A percentile compares a stretch with the other conserved stretches of the same genome.
Evolutionary conservation across 352 stramenopile genomes (phyloP).

Genomic region (Phytophthora cactorum): DNA sequence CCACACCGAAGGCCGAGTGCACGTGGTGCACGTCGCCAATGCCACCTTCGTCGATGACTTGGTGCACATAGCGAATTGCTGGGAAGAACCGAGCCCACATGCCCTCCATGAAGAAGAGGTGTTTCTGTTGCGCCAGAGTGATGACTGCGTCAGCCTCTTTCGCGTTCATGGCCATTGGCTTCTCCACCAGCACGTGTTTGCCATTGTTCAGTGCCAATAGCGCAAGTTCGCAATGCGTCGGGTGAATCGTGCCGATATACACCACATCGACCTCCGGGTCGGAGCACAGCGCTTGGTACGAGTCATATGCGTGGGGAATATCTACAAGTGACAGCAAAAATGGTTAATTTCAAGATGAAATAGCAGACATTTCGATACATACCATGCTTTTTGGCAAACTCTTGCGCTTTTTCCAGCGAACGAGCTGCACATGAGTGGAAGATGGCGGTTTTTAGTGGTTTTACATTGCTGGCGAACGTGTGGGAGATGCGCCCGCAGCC

Average conservation of each 20-base stretch:
- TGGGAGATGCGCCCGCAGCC: conserved; percentile 70
- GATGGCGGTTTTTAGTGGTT: conserved; percentile 16
- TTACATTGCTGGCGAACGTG: conserved; percentile 59
- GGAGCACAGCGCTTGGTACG: conserved; percentile 78
- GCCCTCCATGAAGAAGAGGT: conserved; percentile 75
- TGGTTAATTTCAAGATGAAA: neutral
- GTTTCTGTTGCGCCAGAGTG: conserved; percentile 21
- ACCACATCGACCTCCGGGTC: conserved; percentile 87
- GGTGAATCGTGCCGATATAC: conserved; percentile 91
- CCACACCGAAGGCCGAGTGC: conserved; percentile 37
- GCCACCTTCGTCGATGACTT: conserved; percentile 42
- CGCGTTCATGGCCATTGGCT: conserved; percentile 86
- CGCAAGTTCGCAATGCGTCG: conserved; percentile 68
- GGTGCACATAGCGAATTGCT: conserved; percentile 53
- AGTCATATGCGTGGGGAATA: conserved; percentile 64
- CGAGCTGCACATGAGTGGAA: conserved; percentile 57
- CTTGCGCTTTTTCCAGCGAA: conserved; percentile 47
- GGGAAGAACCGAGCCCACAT: conserved; percentile 90
- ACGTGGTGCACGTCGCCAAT: conserved; percentile 65
- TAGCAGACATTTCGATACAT: conserved; percentile 21
- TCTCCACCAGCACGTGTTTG: conserved; percentile 93
- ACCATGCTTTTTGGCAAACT: conserved; percentile 47
- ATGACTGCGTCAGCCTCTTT: conserved; percentile 70
- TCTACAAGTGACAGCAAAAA: neutral
- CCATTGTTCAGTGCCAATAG: conserved; percentile 66